phyloP scores from a whole-genome alignment of 768 basidiomycete genomes.

The Boletus rubescentipes region DNA sequence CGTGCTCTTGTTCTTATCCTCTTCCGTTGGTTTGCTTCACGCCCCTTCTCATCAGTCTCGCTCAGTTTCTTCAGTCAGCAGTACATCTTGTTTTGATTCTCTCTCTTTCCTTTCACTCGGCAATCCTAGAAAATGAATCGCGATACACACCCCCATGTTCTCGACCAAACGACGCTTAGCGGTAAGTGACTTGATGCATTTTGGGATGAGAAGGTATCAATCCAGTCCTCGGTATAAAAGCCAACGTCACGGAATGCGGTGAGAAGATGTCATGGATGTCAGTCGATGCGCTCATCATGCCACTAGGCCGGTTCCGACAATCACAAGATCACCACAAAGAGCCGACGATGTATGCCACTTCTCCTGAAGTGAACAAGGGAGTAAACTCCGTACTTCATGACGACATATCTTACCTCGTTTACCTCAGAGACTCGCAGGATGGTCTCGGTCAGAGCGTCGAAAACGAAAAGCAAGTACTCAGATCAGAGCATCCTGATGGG shows the following conservation, averaged over 20 bases:
- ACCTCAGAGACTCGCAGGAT: conserved; percentile 10
- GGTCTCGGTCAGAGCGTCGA: conserved; percentile 53
- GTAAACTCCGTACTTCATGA: not conserved
- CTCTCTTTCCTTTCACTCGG: conserved; percentile 15
- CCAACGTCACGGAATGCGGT: conserved; percentile 8
- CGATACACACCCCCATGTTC: conserved; percentile 41
- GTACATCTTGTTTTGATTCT: conserved; percentile 8
- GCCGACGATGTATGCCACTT: not conserved
- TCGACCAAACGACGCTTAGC: conserved; percentile 35
- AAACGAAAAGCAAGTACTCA: conserved; percentile 49
- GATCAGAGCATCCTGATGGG: not conserved
- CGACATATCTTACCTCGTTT: conserved; percentile 8
- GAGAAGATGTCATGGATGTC: not conserved
- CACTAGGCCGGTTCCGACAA: conserved; percentile 14
- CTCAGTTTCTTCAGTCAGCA: conserved; percentile 7
- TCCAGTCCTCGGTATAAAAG: not conserved
- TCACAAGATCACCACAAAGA: conserved; percentile 6
- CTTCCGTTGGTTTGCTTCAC: conserved; percentile 25
- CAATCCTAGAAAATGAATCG: conserved; percentile 25
- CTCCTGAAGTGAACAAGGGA: conserved; percentile 11
- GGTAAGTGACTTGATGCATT: conserved; percentile 26
- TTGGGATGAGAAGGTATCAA: not conserved
- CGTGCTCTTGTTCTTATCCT: conserved; percentile 28
- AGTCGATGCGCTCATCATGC: not conserved
- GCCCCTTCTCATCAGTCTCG: conserved; percentile 15